These are phyloP conservation scores for Malassezia equina DNA, from an alignment of 1,284 basidiomycete genomes.

Conservation along the genomic window DNA sequence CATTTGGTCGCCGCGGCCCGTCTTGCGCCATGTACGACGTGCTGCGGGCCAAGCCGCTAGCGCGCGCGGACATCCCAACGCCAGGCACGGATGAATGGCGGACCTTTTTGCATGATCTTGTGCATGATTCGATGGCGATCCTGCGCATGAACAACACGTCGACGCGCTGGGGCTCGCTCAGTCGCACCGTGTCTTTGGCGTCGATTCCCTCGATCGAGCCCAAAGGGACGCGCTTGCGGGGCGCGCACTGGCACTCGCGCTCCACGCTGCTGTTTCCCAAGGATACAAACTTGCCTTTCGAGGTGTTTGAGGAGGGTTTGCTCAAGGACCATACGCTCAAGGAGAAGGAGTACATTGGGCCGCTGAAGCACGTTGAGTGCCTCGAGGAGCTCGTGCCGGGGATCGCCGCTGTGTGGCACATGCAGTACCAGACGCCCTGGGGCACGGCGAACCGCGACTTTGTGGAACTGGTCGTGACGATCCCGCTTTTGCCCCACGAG, in stretches of 20 bases:
- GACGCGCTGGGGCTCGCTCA: slow-evolving; percentile 15
- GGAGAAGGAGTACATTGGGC: slow-evolving; percentile 31
- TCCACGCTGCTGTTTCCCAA: slow-evolving; percentile 16
- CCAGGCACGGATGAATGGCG: slow-evolving; percentile 21
- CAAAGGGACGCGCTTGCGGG: background rate
- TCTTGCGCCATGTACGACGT: background rate
- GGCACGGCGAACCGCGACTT: slow-evolving; percentile 38
- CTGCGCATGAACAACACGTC: slow-evolving; percentile 21
- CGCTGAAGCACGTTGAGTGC: slow-evolving; percentile 20
- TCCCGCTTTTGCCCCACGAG: slow-evolving; percentile 30
- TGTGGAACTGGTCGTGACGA: slow-evolving; percentile 32
- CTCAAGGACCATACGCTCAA: slow-evolving; percentile 25
- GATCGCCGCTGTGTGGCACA: slow-evolving; percentile 28
- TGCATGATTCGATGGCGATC: slow-evolving; percentile 20
- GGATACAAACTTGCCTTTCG: slow-evolving; percentile 21
- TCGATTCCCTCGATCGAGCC: slow-evolving; percentile 5
- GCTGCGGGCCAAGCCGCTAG: slow-evolving; percentile 11
- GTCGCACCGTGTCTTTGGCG: slow-evolving; percentile 4
- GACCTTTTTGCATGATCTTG: slow-evolving; percentile 17
- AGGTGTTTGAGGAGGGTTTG: slow-evolving; percentile 27
- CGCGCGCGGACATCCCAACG: slow-evolving; percentile 15
- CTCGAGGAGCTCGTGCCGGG: slow-evolving; percentile 22
- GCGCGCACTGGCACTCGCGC: slow-evolving; percentile 31
- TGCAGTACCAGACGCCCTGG: slow-evolving; percentile 26
- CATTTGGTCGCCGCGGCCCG: background rate